Evolutionary conservation across 768 basidiomycete genomes (phyloP).

Genomic region (Mycena alexandri): DNA sequence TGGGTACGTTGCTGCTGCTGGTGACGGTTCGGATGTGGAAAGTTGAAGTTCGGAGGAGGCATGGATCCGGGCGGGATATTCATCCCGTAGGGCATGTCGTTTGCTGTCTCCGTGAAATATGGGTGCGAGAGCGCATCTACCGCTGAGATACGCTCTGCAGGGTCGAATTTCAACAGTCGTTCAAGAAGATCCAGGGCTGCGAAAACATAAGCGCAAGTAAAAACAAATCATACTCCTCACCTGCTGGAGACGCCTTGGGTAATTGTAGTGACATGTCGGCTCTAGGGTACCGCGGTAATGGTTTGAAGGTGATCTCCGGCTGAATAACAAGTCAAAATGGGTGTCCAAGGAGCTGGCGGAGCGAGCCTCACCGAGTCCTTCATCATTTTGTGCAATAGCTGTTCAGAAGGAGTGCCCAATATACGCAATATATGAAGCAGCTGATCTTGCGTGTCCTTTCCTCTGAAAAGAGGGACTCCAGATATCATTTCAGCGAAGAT

Average conservation of each 20-base stretch:
- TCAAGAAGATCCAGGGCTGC: constrained; percentile 93
- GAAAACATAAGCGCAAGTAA: constrained; percentile 37
- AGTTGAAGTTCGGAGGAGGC: constrained; percentile 78
- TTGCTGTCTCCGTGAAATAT: constrained; percentile 80
- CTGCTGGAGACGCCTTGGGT: constrained; percentile 88
- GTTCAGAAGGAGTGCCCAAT: constrained; percentile 93
- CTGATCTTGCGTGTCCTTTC: constrained; percentile 97
- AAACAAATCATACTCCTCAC: constrained; percentile 51
- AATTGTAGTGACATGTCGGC: constrained; percentile 85
- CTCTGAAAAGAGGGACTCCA: constrained; percentile 87
- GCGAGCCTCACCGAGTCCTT: constrained; percentile 84
- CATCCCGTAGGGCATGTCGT: constrained; percentile 56
- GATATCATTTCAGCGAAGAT: constrained; percentile 99
- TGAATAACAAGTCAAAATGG: constrained; percentile 42
- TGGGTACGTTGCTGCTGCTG: constrained; percentile 60
- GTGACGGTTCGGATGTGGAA: constrained; percentile 72
- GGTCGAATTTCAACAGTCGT: constrained; percentile 95
- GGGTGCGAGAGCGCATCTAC: constrained; percentile 92
- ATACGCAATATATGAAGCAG: constrained; percentile 98
- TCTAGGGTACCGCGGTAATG: constrained; percentile 89
- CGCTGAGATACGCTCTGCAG: constrained; percentile 90
- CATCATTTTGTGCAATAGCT: constrained; percentile 87
- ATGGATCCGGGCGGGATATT: constrained; percentile 66
- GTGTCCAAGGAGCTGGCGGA: no score
- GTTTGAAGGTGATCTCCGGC: constrained; percentile 88